A percentile compares a stretch with the other conserved stretches of the same genome.
These are phyloP conservation scores for Candida ascalaphidarum DNA, from an alignment of 805 yeast genomes.

Conservation along the genomic window DNA sequence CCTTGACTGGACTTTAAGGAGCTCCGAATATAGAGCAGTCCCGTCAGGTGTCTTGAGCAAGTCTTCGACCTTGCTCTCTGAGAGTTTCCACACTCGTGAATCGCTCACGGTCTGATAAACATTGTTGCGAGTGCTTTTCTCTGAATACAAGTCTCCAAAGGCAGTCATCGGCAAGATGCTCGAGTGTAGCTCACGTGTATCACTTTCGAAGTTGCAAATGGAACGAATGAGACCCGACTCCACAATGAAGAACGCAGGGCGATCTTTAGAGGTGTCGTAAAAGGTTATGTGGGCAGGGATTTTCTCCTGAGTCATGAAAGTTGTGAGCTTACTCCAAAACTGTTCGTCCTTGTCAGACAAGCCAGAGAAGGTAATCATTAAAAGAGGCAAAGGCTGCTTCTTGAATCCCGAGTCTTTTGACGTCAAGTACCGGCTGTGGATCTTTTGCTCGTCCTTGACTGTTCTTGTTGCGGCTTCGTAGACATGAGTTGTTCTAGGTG, in stretches of 20 bases:
- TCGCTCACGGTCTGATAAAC: constrained; percentile 51
- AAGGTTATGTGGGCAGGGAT: constrained; percentile 38
- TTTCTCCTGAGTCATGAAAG: constrained; percentile 40
- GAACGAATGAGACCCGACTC: constrained; percentile 39
- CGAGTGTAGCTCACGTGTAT: constrained; percentile 25
- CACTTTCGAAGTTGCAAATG: constrained; percentile 28
- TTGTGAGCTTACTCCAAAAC: constrained; percentile 61
- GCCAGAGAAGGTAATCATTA: constrained; percentile 59
- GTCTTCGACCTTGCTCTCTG: constrained; percentile 33
- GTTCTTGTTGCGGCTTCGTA: constrained; percentile 43
- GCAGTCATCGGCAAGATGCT: constrained; percentile 64
- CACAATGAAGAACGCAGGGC: constrained; percentile 49
- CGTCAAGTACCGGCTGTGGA: constrained; percentile 42
- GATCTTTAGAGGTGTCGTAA: constrained; percentile 36
- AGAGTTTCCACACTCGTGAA: constrained; percentile 62
- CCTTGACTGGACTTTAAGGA: constrained; percentile 51
- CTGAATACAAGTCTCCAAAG: constrained; percentile 50
- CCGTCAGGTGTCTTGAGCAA: constrained; percentile 40
- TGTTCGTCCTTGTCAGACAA: constrained; percentile 36
- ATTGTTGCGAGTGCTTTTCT: constrained; percentile 30
- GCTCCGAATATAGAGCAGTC: constrained; percentile 50
- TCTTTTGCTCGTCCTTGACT: constrained; percentile 31
- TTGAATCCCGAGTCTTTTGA: constrained; percentile 27
- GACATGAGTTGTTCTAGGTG: constrained; percentile 48
- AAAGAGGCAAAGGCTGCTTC: constrained; percentile 53